These are phyloP conservation scores for Lathyrus aphaca DNA, from an alignment of 306 rosid species.

Conservation along the genomic window DNA sequence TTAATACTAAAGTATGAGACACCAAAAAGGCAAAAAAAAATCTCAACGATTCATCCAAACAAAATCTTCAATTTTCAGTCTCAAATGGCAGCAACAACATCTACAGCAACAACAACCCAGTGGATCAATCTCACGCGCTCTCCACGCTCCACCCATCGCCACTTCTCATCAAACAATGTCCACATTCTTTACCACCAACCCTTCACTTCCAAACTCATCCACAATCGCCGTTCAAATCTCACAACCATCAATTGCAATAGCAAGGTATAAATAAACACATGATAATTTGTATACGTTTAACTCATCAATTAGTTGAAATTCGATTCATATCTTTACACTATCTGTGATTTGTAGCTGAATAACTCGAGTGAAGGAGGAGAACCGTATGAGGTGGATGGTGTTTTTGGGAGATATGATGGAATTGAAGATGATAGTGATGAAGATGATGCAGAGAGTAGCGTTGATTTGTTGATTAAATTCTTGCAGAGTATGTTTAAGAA, in stretches of 20 bases:
- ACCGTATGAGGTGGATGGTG: conserved; percentile 46
- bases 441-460: conserved; percentile 68
- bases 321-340: not conserved
- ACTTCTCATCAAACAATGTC: conserved; percentile 33
- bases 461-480: conserved; percentile 68
- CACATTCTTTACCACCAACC: conserved; percentile 22
- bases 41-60: not conserved
- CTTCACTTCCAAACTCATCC: conserved; percentile 21
- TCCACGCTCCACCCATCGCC: conserved; percentile 41
- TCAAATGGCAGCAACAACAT: conserved; percentile 52
- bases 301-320: not conserved
- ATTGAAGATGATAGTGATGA: conserved; percentile 55
- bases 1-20: too few species aligned
- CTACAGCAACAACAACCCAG: conserved; percentile 22
- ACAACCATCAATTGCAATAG: conserved; percentile 37
- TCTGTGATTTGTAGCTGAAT: conserved; percentile 49
- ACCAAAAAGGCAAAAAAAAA: too few species aligned
- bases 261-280: conserved; percentile 43
- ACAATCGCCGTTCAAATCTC: conserved; percentile 35
- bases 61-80: conserved; percentile 13
- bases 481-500: conserved; percentile 71
- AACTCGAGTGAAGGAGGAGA: conserved; percentile 52
- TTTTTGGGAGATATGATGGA: conserved; percentile 52
- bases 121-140: conserved; percentile 34
- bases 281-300: too few species aligned